phyloP scores from a whole-genome alignment of 768 basidiomycete genomes.

The Flagelloscypha sp. region DNA sequence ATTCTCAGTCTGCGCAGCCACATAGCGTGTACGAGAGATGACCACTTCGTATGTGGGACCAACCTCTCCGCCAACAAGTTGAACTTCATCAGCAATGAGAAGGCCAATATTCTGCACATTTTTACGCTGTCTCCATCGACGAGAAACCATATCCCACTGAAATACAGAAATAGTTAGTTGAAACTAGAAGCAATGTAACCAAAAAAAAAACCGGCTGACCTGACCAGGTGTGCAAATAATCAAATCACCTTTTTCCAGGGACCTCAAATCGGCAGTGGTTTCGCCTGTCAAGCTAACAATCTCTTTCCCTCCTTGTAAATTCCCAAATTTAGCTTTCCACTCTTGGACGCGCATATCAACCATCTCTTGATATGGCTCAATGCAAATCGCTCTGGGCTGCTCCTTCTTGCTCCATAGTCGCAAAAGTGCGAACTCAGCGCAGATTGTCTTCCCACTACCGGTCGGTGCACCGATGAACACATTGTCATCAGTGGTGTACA shows the following conservation, averaged over 20 bases:
- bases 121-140: constrained; percentile 94
- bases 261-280: constrained; percentile 80
- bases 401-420: constrained; percentile 91
- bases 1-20: constrained; percentile 86
- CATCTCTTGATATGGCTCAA: constrained; percentile 97
- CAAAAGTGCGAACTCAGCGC: constrained; percentile 91
- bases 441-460: constrained; percentile 95
- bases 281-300: constrained; percentile 93
- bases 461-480: constrained; percentile 96
- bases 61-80: constrained; percentile 88
- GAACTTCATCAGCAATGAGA: constrained; percentile 91
- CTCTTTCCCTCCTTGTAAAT: constrained; percentile 86
- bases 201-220: constrained; percentile 33
- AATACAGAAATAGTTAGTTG: constrained; percentile 4
- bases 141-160: constrained; percentile 91
- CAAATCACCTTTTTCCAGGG: constrained; percentile 86
- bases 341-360: constrained; percentile 85
- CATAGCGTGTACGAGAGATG: constrained; percentile 93
- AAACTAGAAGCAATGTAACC: not conserved
- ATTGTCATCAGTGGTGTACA: constrained; percentile 95
- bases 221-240: constrained; percentile 91
- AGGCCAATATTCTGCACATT: constrained; percentile 92
- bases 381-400: constrained; percentile 79
- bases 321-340: constrained; percentile 79
- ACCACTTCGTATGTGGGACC: constrained; percentile 96